phyloP scores from a whole-genome alignment of 225 moss, liverwort and hornwort species.

The Pseudisothecium myosuroides region DNA sequence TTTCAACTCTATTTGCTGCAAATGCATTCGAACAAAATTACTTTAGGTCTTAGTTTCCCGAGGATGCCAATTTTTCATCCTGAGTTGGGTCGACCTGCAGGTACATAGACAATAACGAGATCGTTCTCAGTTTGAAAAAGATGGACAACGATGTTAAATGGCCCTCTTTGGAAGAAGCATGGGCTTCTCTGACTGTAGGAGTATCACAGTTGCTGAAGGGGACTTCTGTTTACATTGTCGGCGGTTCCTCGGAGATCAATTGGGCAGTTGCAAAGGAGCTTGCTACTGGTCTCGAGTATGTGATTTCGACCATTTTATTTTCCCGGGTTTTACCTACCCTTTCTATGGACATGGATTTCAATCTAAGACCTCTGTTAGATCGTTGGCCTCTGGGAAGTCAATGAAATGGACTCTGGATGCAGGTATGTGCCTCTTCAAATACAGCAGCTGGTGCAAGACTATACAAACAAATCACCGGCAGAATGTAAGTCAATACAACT shows the following conservation, averaged over 20 bases:
- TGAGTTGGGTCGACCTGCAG: conserved; percentile 25
- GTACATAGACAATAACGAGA: conserved; percentile 79
- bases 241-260: conserved; percentile 66
- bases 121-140: conserved; percentile 80
- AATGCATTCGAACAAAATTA: neutral
- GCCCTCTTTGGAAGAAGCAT: conserved; percentile 79
- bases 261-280: conserved; percentile 81
- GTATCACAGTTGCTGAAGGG: conserved; percentile 79
- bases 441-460: conserved; percentile 48
- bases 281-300: conserved; percentile 71
- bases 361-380: neutral
- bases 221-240: conserved; percentile 74
- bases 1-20: neutral
- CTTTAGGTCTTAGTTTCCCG: neutral
- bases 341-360: neutral
- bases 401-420: neutral
- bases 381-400: neutral
- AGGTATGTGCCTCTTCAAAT: conserved; percentile 83
- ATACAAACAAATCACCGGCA: conserved; percentile 40
- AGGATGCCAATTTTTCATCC: neutral
- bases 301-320: neutral
- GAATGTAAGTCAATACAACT: conserved; percentile 15
- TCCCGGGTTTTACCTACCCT: neutral
- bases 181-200: conserved; percentile 68
- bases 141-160: conserved; percentile 63